These are phyloP conservation scores for Microdochium trichocladiopsis DNA, from an alignment of 2,329 filamentous ascomycete genomes.

Conservation along the genomic window DNA sequence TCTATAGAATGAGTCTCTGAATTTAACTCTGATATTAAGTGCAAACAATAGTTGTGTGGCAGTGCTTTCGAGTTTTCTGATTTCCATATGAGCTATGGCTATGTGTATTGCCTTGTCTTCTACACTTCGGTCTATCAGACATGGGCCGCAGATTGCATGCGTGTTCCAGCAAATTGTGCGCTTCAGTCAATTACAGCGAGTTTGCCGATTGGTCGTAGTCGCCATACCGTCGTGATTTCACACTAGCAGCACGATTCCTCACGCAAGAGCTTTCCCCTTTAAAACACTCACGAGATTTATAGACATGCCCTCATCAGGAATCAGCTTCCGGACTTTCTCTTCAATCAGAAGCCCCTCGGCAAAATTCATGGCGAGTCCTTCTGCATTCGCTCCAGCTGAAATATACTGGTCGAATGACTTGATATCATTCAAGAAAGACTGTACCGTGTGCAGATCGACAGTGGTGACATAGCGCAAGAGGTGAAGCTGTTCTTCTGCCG, in stretches of 20 bases:
- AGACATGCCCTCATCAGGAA: conserved; percentile 8
- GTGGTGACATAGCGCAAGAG: conserved; percentile 5
- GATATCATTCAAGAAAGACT: conserved; percentile 3
- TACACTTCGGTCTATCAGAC: too few relatives aligned
- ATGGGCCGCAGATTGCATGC: too few relatives aligned
- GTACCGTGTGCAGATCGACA: conserved; percentile 6
- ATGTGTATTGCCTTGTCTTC: too few relatives aligned
- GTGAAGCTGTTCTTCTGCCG: conserved; percentile 10
- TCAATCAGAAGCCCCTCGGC: conserved; percentile 14
- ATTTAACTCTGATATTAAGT: too few relatives aligned
- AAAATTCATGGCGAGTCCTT: conserved; percentile 18
- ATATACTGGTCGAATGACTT: conserved; percentile 16
- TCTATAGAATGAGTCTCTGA: too few relatives aligned
- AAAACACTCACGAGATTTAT: not conserved
- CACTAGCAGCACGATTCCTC: too few relatives aligned
- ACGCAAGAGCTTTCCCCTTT: not conserved
- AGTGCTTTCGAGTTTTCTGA: too few relatives aligned
- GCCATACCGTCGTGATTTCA: too few relatives aligned
- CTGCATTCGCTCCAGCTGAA: conserved; percentile 10
- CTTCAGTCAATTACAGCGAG: too few relatives aligned
- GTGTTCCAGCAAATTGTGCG: not conserved
- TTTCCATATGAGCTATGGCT: too few relatives aligned
- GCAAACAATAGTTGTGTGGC: too few relatives aligned
- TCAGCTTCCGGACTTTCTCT: conserved; percentile 10
- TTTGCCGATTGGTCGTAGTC: too few relatives aligned